Evolutionary conservation across 2,329 filamentous ascomycete genomes (phyloP).

Genomic region (Talaromyces sp.): DNA sequence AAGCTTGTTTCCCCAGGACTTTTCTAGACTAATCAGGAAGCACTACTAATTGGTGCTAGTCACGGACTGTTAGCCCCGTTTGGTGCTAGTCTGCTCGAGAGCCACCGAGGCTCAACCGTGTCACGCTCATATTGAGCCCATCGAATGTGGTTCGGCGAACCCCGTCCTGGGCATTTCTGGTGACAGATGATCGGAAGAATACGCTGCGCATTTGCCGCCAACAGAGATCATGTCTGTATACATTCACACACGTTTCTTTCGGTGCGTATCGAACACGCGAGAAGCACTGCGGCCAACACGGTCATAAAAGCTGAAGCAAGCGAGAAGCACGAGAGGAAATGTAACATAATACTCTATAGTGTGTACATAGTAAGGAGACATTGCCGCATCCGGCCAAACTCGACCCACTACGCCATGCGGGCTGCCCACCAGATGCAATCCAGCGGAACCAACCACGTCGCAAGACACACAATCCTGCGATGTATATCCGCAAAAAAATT

Average conservation of each 20-base stretch:
- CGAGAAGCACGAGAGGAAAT: background rate
- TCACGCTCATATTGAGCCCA: background rate
- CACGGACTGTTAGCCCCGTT: background rate
- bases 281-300: background rate
- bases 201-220: no score
- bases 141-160: slow-evolving; percentile 2
- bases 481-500: background rate
- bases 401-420: background rate
- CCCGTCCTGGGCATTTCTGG: background rate
- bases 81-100: background rate
- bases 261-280: background rate
- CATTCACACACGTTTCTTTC: background rate
- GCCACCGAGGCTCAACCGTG: background rate
- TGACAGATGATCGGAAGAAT: background rate
- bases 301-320: no score
- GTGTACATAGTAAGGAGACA: background rate
- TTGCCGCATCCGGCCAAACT: background rate
- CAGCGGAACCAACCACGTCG: background rate
- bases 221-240: background rate
- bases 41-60: background rate
- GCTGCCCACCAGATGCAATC: background rate
- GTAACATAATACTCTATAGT: background rate
- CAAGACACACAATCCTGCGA: background rate
- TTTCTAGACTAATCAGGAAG: no score
- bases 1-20: background rate